Conservation (phyloP, 129 eudicot species). For the Ambrosia trifida region DNA sequence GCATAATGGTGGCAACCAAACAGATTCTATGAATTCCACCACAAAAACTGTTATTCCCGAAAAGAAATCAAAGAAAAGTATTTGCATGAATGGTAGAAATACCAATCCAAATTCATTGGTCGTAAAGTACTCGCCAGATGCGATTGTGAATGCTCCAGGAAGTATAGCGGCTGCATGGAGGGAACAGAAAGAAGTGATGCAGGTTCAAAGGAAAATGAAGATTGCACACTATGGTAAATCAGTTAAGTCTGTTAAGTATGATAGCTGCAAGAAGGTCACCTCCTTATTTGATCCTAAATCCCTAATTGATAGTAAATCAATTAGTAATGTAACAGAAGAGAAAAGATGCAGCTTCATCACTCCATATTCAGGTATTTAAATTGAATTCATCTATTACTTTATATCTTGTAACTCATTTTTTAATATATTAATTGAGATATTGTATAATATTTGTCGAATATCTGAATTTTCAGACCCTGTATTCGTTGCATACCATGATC, state of each 20-base stretch:
- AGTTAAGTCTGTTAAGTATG: no score
- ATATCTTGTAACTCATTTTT: no score
- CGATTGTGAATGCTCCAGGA: not conserved
- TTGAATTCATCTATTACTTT: no score
- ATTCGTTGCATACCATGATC: constrained; percentile 82
- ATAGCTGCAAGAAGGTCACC: no score
- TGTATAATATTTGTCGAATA: no score
- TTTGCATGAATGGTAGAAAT: not conserved
- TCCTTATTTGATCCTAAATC: no score
- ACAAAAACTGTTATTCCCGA: no score
- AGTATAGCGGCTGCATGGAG: not conserved
- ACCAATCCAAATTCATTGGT: not conserved
- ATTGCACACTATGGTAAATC: no score
- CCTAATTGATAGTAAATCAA: not conserved
- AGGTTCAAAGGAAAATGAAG: not conserved
- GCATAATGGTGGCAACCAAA: no score
- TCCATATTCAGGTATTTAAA: constrained; percentile 60
- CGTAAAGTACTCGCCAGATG: not conserved
- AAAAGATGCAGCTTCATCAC: constrained; percentile 83
- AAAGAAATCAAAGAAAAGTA: no score
- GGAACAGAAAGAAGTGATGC: not conserved
- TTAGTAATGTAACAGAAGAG: constrained; percentile 37
- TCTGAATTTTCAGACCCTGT: constrained; percentile 51
- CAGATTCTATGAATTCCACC: no score
- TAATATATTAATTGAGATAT: no score